Percentiles rank a stretch among this genome's conserved stretches.
Conservation (phyloP, 2,329 filamentous ascomycete species). For the Monosporascus cannonballus region DNA sequence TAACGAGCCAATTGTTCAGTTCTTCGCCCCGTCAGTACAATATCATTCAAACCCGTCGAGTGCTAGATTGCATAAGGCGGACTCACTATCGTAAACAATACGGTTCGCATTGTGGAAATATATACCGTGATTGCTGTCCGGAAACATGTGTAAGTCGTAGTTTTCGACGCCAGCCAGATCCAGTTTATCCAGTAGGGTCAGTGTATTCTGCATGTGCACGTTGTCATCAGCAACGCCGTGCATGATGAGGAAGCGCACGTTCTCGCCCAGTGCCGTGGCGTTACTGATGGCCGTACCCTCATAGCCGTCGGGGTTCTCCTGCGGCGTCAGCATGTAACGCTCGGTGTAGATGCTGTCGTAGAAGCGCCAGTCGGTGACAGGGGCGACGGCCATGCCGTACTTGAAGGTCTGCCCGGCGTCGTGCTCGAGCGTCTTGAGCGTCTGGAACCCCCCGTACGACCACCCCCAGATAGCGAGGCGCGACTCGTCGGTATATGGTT, state of each 20-base stretch:
- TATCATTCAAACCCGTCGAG: background rate
- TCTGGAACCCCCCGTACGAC: slow-evolving; percentile 95
- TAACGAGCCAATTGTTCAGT: slow-evolving; percentile 84
- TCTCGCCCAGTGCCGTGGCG: slow-evolving; percentile 63
- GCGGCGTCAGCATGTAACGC: slow-evolving; percentile 93
- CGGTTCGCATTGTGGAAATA: slow-evolving; percentile 88
- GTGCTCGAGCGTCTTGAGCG: slow-evolving; percentile 87
- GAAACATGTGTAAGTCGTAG: slow-evolving; percentile 95
- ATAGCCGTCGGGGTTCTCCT: slow-evolving; percentile 76
- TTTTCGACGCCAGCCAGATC: slow-evolving; percentile 80
- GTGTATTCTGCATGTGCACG: slow-evolving; percentile 92
- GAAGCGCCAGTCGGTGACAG: slow-evolving; percentile 96
- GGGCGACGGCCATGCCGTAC: slow-evolving; percentile 97
- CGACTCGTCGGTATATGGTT: slow-evolving; percentile 74
- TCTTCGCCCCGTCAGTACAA: slow-evolving; percentile 45
- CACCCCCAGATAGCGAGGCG: slow-evolving; percentile 96
- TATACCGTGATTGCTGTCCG: slow-evolving; percentile 92
- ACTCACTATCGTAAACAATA: slow-evolving; percentile 90
- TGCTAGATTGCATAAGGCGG: background rate
- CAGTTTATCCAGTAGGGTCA: slow-evolving; percentile 79
- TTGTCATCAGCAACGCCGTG: slow-evolving; percentile 97
- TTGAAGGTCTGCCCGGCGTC: slow-evolving; percentile 87
- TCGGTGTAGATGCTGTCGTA: slow-evolving; percentile 95
- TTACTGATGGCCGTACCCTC: slow-evolving; percentile 68
- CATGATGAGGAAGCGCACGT: slow-evolving; percentile 88